Evolutionary conservation across 2,329 filamentous ascomycete genomes (phyloP).

Genomic region (Hypomyces rosellus): DNA sequence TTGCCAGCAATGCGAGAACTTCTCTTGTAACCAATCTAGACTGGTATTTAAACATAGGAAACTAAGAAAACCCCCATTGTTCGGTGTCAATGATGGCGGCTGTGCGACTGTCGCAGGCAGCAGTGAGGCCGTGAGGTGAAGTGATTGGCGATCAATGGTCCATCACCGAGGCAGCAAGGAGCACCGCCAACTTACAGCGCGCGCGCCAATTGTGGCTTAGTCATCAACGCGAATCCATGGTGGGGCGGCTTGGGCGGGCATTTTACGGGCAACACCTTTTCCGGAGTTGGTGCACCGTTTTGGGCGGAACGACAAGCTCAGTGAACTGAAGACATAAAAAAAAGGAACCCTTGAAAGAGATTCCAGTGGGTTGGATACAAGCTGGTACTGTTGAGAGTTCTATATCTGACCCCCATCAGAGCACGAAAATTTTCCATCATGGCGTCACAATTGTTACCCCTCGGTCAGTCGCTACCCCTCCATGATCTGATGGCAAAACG

Average conservation of each 20-base stretch:
- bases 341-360: background rate
- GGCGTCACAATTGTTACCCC: slow-evolving; percentile 67
- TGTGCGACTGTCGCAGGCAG: background rate
- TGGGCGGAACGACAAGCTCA: slow-evolving; percentile 1
- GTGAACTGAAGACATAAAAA: background rate
- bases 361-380: too few species aligned
- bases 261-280: slow-evolving; percentile 1
- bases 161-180: slow-evolving; percentile 1
- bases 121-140: background rate
- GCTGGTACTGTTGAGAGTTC: too few species aligned
- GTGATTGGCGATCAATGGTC: slow-evolving; percentile 8
- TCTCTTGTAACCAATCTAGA: slow-evolving; percentile 17
- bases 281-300: slow-evolving; percentile 1
- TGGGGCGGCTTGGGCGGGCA: slow-evolving; percentile 13
- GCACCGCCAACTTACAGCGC: background rate
- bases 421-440: slow-evolving; percentile 34
- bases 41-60: background rate
- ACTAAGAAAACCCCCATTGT: slow-evolving; percentile 9
- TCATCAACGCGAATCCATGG: slow-evolving; percentile 31
- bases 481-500: background rate
- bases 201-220: slow-evolving; percentile 23
- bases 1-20: slow-evolving; percentile 19
- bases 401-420: too few species aligned
- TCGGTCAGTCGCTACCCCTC: slow-evolving; percentile 45
- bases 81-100: too few species aligned